Conservation (phyloP, 345 rosid genomes). For the Gossypium turneri region DNA sequence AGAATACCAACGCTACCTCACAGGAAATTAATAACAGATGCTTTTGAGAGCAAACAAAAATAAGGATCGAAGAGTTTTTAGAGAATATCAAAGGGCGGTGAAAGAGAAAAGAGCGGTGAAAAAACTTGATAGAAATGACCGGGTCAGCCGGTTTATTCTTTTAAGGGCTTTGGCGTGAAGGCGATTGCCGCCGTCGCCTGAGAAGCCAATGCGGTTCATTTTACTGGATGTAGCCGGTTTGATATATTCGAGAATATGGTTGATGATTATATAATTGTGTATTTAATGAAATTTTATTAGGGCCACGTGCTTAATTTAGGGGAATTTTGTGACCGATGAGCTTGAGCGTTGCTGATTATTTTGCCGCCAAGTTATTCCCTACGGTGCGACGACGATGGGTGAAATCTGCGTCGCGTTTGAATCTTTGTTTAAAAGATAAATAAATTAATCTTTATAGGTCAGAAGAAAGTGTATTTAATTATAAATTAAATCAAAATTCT, state of each 20-base stretch:
- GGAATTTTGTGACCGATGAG: background rate
- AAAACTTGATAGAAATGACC: conserved; percentile 27
- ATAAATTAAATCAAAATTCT: too few species aligned
- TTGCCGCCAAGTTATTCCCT: conserved; percentile 8
- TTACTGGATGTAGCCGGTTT: conserved; percentile 37
- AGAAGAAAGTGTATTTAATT: too few species aligned
- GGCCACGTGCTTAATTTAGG: background rate
- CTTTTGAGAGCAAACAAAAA: conserved; percentile 10
- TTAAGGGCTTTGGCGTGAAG: background rate
- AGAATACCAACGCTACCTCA: conserved; percentile 24
- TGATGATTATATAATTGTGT: background rate
- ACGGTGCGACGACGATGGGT: background rate
- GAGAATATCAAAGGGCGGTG: conserved; percentile 14
- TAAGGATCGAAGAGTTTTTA: conserved; percentile 16
- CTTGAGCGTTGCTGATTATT: background rate
- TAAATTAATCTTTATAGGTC: too few species aligned
- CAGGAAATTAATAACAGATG: conserved; percentile 5
- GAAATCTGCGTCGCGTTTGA: background rate
- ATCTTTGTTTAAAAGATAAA: too few species aligned
- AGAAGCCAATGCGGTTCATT: background rate
- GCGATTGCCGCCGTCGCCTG: conserved; percentile 14
- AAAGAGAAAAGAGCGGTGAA: conserved; percentile 19
- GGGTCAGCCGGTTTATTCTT: conserved; percentile 29
- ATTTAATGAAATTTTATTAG: background rate
- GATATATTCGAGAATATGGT: background rate